These are phyloP conservation scores for Cutaneotrichosporon sp. DNA, from an alignment of 1,284 basidiomycete species.

Conservation along the genomic window DNA sequence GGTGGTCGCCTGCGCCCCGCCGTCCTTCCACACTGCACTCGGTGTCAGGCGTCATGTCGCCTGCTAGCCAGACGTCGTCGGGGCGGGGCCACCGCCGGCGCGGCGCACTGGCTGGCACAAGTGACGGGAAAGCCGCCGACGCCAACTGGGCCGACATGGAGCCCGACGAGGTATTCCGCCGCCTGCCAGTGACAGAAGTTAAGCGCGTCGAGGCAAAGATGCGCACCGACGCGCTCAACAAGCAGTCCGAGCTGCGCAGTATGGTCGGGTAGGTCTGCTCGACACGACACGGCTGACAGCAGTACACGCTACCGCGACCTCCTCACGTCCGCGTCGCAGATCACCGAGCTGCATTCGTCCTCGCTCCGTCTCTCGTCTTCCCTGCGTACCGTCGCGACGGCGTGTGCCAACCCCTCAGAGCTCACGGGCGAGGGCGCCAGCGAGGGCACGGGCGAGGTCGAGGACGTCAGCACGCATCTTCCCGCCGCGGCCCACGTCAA, in stretches of 20 bases:
- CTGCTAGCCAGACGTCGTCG: not conserved
- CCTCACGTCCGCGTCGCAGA: conserved; percentile 81
- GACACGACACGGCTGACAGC: conserved; percentile 10
- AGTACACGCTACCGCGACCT: conserved; percentile 93
- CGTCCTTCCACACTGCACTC: conserved; percentile 2
- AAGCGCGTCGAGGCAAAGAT: conserved; percentile 65
- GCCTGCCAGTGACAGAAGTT: conserved; percentile 67
- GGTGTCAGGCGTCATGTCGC: not conserved
- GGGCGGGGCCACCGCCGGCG: not conserved
- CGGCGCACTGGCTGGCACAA: not conserved
- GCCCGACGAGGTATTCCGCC: conserved; percentile 74
- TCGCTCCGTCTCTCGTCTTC: conserved; percentile 50
- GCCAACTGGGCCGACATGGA: conserved; percentile 52
- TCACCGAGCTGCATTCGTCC: conserved; percentile 57
- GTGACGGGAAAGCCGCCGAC: conserved; percentile 1
- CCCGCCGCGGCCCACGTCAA: conserved; percentile 80
- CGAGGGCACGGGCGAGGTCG: conserved; percentile 22
- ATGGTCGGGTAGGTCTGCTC: conserved; percentile 82
- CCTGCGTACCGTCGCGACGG: conserved; percentile 33
- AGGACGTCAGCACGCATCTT: conserved; percentile 59
- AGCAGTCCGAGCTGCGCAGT: conserved; percentile 81
- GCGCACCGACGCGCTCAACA: conserved; percentile 75
- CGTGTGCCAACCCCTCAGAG: conserved; percentile 37
- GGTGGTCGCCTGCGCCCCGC: not conserved
- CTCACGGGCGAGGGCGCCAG: conserved; percentile 16